A percentile compares a stretch with the other conserved stretches of the same genome.
Evolutionary conservation across 176 grass and related monocot genomes (phyloP).

Genomic region (Bonia amplexicaulis): DNA sequence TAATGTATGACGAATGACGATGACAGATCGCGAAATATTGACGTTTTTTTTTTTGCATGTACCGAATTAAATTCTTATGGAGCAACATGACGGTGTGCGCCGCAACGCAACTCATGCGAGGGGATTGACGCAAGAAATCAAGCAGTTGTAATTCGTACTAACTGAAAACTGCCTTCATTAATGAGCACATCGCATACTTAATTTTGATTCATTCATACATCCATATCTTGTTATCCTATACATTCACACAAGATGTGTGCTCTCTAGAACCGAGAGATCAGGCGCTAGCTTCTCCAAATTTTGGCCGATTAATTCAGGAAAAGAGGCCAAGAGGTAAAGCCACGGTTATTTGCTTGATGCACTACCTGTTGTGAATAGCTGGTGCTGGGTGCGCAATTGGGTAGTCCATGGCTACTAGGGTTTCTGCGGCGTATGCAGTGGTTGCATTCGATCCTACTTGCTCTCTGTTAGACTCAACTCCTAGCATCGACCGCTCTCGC

Average conservation of each 20-base stretch:
- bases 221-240: not conserved
- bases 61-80: not conserved
- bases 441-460: constrained; percentile 24
- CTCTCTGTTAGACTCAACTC: constrained; percentile 4
- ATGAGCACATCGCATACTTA: not conserved
- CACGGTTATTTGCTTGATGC: not conserved
- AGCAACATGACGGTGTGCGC: not conserved
- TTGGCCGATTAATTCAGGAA: not conserved
- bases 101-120: not conserved
- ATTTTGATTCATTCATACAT: not conserved
- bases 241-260: not conserved
- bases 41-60: not conserved
- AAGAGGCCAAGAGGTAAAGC: not conserved
- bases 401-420: constrained; percentile 52
- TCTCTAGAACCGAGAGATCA: not conserved
- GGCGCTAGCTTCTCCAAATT: not conserved
- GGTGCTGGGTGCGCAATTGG: constrained; percentile 43
- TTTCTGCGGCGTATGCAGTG: constrained; percentile 14
- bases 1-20: not conserved
- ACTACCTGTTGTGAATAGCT: constrained; percentile 45
- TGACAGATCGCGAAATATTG: not conserved
- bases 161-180: not conserved
- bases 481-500: constrained; percentile 1
- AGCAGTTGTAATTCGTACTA: not conserved
- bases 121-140: not conserved